Evolutionary conservation across 306 rosid genomes (phyloP).

Genomic region (Luffa acutangula): DNA sequence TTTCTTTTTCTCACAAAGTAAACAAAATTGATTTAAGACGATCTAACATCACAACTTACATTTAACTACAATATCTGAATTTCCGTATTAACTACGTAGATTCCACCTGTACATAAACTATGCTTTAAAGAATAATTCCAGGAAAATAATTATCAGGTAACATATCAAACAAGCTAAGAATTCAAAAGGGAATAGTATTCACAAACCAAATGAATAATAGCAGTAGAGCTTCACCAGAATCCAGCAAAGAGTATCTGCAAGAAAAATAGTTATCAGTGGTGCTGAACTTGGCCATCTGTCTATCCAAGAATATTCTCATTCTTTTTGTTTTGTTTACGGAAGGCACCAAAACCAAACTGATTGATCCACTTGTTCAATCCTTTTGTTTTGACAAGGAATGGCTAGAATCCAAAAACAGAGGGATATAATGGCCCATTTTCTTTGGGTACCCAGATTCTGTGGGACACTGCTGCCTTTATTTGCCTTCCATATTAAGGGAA

Average conservation of each 20-base stretch:
- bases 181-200: background rate
- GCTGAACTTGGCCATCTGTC: background rate
- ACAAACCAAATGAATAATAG: background rate
- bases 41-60: background rate
- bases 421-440: background rate
- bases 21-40: background rate
- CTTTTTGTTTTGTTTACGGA: slow-evolving; percentile 2
- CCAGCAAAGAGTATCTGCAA: background rate
- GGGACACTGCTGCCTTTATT: background rate
- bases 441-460: background rate
- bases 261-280: background rate
- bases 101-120: background rate
- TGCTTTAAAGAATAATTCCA: background rate
- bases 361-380: background rate
- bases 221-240: background rate
- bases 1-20: too few relatives aligned
- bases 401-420: background rate
- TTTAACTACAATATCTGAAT: background rate
- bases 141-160: background rate
- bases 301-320: background rate
- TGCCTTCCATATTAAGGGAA: background rate
- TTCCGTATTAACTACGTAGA: background rate
- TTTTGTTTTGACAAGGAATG: background rate
- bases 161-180: background rate
- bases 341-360: background rate